A percentile compares a stretch with the other conserved stretches of the same genome.
These are phyloP conservation scores for Stachybotrys chartarum DNA, from an alignment of 2,329 filamentous ascomycete species.

Conservation along the genomic window DNA sequence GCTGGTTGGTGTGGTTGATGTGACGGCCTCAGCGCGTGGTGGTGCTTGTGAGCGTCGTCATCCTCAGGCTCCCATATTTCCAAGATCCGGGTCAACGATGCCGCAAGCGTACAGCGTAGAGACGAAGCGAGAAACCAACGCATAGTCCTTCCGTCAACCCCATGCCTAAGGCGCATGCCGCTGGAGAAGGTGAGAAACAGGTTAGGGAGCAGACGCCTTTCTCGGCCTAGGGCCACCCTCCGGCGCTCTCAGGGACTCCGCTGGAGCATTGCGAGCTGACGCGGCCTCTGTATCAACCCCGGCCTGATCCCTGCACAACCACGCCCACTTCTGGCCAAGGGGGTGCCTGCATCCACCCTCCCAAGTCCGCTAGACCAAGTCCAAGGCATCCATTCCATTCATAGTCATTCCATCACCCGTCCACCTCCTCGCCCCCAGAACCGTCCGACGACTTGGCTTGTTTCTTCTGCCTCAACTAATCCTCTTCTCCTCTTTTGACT, in stretches of 20 bases:
- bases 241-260: background rate
- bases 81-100: background rate
- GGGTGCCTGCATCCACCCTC: background rate
- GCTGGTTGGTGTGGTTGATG: conserved; percentile 1
- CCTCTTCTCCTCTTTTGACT: background rate
- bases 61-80: background rate
- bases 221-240: background rate
- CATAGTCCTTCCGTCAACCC: too few relatives aligned
- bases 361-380: background rate
- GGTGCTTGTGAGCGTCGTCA: conserved; percentile 4
- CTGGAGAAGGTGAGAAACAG: too few relatives aligned
- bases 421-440: background rate
- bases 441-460: background rate
- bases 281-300: background rate
- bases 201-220: background rate
- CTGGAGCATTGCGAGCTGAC: background rate
- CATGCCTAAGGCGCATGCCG: too few relatives aligned
- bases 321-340: background rate
- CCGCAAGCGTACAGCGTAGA: background rate
- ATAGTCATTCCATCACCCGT: conserved; percentile 1
- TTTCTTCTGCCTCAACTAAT: background rate
- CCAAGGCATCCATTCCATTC: conserved; percentile 2
- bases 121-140: too few relatives aligned
- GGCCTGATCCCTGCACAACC: background rate
- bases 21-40: too few relatives aligned